Evolutionary conservation across 352 stramenopile genomes (phyloP), one percentile per base, ranked within the genome.

Genomic region (Globisporangium radiosum): DNA sequence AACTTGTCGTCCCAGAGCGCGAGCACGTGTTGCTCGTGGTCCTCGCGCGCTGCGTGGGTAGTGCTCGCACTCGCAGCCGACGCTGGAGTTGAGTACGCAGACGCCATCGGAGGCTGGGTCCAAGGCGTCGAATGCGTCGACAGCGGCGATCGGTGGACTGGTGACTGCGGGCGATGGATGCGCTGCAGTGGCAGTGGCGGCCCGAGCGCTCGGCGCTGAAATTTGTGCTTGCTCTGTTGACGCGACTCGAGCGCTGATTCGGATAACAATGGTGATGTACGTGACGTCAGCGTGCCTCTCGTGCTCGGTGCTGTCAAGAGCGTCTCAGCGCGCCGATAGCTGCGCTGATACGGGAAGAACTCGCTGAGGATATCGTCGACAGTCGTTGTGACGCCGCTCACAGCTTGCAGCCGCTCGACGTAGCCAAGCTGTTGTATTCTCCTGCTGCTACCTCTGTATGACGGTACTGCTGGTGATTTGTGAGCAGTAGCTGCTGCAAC

Each of bases 1-100:
- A 86, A 76, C 60, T 90, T 90, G 55, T 81, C 67, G 36, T 88
- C 73, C 80, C 80, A 90, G 1, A 90, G 61, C 19, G 60, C 57
- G 33, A 75, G 39, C 13, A 51, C 63, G 43, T 78, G 57, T 0
- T 62, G 47, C n/a, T 52, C 39, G 39, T 69, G 63, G 3, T 57
- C 43, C 0, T 48, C 25, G 4, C 54, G 17, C 13, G 40, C 25
- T 2, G 54, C 50, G 15, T 33, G 25, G 25, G 2, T 2, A 33
- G 25, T 33, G 25, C 25, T 33, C 25, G 25, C 25, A 33, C 25
- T 33, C 25, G 25, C 25, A 33, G 3, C 25, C 25, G 25, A 33
- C 25, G 25, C 3, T 33, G 25, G 25, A 33, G 25, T 33, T 33
- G 25, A 33, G 25, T 33, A 33, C 25, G 25, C 25, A 33, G 25